phyloP scores from a whole-genome alignment of 768 basidiomycete genomes.

The Calocybe cyanea region DNA sequence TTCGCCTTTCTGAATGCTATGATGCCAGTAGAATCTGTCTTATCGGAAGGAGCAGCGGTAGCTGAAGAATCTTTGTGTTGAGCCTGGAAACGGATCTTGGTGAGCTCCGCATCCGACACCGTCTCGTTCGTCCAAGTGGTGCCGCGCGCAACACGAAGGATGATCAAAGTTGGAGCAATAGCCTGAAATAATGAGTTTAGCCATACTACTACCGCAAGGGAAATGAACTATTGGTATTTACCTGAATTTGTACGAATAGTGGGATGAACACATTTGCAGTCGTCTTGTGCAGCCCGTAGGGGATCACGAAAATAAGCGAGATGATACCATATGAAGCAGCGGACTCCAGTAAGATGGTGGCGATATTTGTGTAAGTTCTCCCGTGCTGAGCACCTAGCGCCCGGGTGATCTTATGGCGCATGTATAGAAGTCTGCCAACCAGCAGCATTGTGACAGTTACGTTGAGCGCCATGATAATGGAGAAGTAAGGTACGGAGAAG shows the following conservation, averaged over 20 bases:
- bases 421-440: constrained; percentile 21
- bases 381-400: constrained; percentile 21
- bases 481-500: constrained; percentile 22
- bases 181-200: constrained; percentile 19
- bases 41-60: no score
- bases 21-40: neutral
- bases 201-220: neutral
- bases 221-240: neutral
- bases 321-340: constrained; percentile 24
- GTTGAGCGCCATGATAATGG: constrained; percentile 26
- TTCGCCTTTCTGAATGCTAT: neutral
- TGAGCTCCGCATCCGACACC: neutral
- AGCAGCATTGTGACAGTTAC: constrained; percentile 30
- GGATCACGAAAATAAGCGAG: constrained; percentile 27
- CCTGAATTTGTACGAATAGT: constrained; percentile 29
- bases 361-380: constrained; percentile 22
- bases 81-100: neutral
- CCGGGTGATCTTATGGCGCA: constrained; percentile 14
- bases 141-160: constrained; percentile 31
- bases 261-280: constrained; percentile 27
- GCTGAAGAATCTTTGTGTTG: no score
- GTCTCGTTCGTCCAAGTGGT: constrained; percentile 18
- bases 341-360: constrained; percentile 32
- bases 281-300: constrained; percentile 13
- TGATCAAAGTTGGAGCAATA: constrained; percentile 31